A percentile compares a stretch with the other conserved stretches of the same genome.
Conservation (phyloP, 345 rosid species). For the Rhizophora apiculata region DNA sequence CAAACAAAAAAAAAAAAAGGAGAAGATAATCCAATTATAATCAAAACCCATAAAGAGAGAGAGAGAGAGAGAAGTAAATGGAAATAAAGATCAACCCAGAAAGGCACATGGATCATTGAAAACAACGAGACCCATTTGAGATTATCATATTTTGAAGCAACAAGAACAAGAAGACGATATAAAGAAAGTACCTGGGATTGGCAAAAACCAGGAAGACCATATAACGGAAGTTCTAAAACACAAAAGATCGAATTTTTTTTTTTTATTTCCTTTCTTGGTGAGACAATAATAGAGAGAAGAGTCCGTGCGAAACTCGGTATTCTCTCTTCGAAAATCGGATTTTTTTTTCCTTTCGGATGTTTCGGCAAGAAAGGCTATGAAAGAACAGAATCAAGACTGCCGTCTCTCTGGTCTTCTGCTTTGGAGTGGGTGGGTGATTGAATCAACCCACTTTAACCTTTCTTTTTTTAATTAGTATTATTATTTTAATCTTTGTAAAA, state of each 20-base stretch:
- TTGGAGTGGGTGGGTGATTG: constrained; percentile 20
- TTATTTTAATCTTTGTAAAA: background rate
- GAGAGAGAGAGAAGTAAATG: too few relatives aligned
- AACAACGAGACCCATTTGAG: constrained; percentile 21
- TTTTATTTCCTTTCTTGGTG: too few relatives aligned
- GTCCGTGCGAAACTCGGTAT: too few relatives aligned
- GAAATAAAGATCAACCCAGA: constrained; percentile 18
- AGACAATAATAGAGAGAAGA: too few relatives aligned
- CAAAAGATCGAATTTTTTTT: too few relatives aligned
- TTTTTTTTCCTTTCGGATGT: background rate
- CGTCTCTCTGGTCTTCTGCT: constrained; percentile 13
- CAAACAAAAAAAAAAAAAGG: background rate
- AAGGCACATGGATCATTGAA: constrained; percentile 19
- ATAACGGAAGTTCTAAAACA: constrained; percentile 16
- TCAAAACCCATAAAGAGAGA: background rate
- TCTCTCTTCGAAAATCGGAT: background rate
- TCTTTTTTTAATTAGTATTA: background rate
- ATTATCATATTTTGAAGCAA: constrained; percentile 15
- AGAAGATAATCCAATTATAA: background rate
- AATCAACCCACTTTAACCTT: constrained; percentile 16
- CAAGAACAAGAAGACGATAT: background rate
- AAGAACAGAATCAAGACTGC: constrained; percentile 28
- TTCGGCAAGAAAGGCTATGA: constrained; percentile 31
- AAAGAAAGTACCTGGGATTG: constrained; percentile 24
- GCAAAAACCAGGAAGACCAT: constrained; percentile 15